Conservation (phyloP, 371 early-diverging fungal genomes). For the Basidiobolus meristosporus region DNA sequence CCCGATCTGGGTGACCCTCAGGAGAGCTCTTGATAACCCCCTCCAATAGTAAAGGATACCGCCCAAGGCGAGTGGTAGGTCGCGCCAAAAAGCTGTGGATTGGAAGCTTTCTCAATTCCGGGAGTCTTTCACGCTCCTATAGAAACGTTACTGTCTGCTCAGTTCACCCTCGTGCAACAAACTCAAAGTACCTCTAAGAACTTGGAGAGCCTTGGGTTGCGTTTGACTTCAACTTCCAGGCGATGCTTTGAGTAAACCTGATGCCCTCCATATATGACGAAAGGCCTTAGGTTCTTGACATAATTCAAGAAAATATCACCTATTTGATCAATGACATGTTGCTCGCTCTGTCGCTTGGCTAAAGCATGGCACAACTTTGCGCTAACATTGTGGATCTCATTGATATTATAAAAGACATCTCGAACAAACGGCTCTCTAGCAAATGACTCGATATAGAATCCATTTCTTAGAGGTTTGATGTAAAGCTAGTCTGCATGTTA, state of each 20-base stretch:
- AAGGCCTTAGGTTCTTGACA: slow-evolving; percentile 52
- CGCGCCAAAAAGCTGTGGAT: slow-evolving; percentile 63
- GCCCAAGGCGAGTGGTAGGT: slow-evolving; percentile 75
- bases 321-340: slow-evolving; percentile 47
- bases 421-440: slow-evolving; percentile 46
- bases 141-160: no score
- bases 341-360: slow-evolving; percentile 43
- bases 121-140: slow-evolving; percentile 47
- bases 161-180: no score
- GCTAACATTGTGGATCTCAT: slow-evolving; percentile 49
- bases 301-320: slow-evolving; percentile 71
- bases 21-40: slow-evolving; percentile 75
- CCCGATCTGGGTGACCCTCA: slow-evolving; percentile 58
- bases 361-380: slow-evolving; percentile 37
- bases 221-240: slow-evolving; percentile 22
- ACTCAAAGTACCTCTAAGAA: no score
- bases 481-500: slow-evolving; percentile 27
- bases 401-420: slow-evolving; percentile 65
- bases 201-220: no score
- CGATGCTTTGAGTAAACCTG: slow-evolving; percentile 66
- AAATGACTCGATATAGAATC: slow-evolving; percentile 33
- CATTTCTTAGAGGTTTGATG: slow-evolving; percentile 46
- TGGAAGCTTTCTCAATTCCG: slow-evolving; percentile 64
- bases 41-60: slow-evolving; percentile 71
- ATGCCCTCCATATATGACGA: slow-evolving; percentile 75